phyloP scores from a whole-genome alignment of 1,284 basidiomycete genomes.

The Apiotrichum sp. region DNA sequence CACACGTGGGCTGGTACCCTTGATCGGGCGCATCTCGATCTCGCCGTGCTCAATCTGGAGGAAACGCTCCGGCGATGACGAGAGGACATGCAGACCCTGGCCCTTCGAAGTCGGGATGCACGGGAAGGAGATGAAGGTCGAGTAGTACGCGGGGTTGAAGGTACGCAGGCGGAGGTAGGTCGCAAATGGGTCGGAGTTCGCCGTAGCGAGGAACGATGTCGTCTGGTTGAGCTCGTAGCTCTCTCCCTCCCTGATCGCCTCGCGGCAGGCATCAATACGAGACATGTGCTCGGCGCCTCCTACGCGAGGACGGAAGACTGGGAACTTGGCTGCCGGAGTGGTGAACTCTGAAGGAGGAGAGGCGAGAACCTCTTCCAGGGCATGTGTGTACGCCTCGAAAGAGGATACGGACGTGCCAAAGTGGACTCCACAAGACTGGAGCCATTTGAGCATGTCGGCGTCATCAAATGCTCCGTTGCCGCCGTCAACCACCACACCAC shows the following conservation, averaged over 20 bases:
- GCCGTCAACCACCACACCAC: constrained; percentile 40
- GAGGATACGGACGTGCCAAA: constrained; percentile 24
- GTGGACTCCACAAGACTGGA: constrained; percentile 22
- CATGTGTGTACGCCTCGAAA: constrained; percentile 20
- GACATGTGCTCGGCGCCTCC: constrained; percentile 56
- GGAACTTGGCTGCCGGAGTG: constrained; percentile 19
- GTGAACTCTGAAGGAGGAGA: background rate
- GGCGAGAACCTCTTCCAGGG: constrained; percentile 9
- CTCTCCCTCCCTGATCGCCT: constrained; percentile 73
- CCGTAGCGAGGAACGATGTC: constrained; percentile 54
- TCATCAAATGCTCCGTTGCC: background rate
- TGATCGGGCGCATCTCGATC: constrained; percentile 88
- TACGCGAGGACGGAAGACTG: constrained; percentile 38
- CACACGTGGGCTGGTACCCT: constrained; percentile 61
- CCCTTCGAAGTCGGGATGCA: constrained; percentile 37
- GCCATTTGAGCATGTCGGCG: constrained; percentile 30
- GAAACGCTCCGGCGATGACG: constrained; percentile 85
- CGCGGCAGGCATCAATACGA: constrained; percentile 67
- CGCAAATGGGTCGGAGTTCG: constrained; percentile 34
- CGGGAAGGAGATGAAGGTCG: constrained; percentile 69
- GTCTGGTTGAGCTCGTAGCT: constrained; percentile 97
- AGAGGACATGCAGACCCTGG: constrained; percentile 62
- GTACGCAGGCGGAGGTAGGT: constrained; percentile 56
- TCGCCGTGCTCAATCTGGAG: constrained; percentile 57
- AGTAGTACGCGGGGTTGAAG: constrained; percentile 86